Base-by-base conservation (phyloP, 2,329 filamentous ascomycete species). In the Hypomyces rosellus region DNA sequence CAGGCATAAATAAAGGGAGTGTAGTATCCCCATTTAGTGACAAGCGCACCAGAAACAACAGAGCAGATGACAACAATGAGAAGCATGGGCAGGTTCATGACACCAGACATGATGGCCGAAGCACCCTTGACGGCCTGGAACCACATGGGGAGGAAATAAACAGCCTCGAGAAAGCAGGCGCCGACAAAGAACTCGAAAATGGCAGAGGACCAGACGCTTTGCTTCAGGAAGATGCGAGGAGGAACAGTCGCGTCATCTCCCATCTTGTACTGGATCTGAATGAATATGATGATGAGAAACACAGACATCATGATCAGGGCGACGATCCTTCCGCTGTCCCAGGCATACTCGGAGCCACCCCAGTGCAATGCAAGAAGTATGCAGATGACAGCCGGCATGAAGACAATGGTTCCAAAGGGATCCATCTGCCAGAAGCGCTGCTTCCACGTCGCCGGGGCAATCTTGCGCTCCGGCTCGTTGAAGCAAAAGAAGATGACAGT, bases 361-460 rank as follows among this genome's bases (percentile, higher is more conserved):
- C 68, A 76, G 53, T 76, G 68, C 8, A 78, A 59, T 5, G 73
- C 74, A 11, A 78, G 59, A 2, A 77, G 57, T 5, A 77, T 65
- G 57, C 71, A 73, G 30, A 74, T 59, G 14, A 72, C 67, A 1
- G 68, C 57, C 3, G 54, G 55, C 18, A 60, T 55, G 44, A 67
- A 59, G 15, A 61, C 44, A 14, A 55, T 34, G 45, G 61, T 63
- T 8, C 65, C 65, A 16, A 62, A 43, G 1, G 63, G 55, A 45
- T 68, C 66, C 14, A 67, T 67, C 46, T 74, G 69, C 2, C 68
- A 55, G 16, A 72, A 45, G 55, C 72, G 71, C 54, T 73, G 66
- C 7, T 58, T 63, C 13, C 67, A 50, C 0, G 62, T 52, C 5
- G 65, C 59, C 49, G 61, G 30, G 3, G 50, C 54, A 4, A 66